Evolutionary conservation across 2,329 filamentous ascomycete genomes (phyloP).

Genomic region (Botrytis deweyae): DNA sequence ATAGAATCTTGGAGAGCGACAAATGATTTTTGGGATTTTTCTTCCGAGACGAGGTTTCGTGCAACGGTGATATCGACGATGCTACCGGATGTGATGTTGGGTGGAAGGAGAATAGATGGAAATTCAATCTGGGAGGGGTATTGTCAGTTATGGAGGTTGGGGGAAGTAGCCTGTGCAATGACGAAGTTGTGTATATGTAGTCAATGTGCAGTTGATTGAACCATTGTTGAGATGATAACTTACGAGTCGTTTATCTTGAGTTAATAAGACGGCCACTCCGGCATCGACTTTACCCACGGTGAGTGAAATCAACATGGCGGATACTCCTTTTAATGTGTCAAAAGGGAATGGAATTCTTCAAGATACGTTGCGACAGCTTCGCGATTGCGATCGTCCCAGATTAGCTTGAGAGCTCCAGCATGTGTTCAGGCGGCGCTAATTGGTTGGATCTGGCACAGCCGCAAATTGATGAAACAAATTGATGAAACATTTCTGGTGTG

Average conservation of each 20-base stretch:
- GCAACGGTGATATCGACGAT: conserved; percentile 97
- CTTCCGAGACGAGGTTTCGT: conserved; percentile 79
- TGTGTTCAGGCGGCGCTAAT: conserved; percentile 14
- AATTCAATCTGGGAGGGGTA: conserved; percentile 80
- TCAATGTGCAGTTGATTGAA: neutral
- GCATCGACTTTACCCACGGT: conserved; percentile 99
- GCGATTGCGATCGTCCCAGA: conserved; percentile 21
- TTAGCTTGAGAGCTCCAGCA: conserved; percentile 5
- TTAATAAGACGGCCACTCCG: conserved; percentile 93
- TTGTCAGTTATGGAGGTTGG: conserved; percentile 27
- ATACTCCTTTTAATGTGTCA: conserved; percentile 8
- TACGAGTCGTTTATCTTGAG: conserved; percentile 94
- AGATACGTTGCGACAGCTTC: conserved; percentile 33
- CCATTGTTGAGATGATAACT: conserved; percentile 37
- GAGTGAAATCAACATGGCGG: conserved; percentile 88
- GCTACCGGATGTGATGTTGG: conserved; percentile 91
- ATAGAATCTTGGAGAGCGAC: conserved; percentile 85
- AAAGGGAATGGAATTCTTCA: neutral
- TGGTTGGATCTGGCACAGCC: conserved; percentile 8
- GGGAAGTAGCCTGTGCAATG: conserved; percentile 10
- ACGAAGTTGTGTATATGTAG: neutral
- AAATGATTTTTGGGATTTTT: conserved; percentile 72
- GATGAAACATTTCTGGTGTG: conserved; percentile 7
- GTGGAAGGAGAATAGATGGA: conserved; percentile 92
- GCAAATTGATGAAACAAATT: conserved; percentile 7